Conservation (phyloP, 192 early-diverging fungal genomes). For the Coemansia sp. region DNA sequence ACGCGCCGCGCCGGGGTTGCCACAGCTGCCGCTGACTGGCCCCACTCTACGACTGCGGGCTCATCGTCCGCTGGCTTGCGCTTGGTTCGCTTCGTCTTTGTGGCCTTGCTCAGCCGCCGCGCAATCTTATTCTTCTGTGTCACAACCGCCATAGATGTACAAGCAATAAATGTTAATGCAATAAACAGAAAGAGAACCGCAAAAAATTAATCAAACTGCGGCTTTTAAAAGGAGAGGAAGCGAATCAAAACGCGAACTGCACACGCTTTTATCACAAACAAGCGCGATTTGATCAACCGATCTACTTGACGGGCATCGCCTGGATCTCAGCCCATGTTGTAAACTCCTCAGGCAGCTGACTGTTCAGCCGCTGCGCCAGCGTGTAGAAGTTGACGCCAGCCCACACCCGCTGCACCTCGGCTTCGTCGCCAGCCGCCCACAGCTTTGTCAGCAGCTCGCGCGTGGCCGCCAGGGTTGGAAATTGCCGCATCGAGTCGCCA, state of each 20-base stretch:
- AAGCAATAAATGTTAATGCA: not conserved
- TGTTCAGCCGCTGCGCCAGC: slow-evolving; percentile 33
- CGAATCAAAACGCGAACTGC: not conserved
- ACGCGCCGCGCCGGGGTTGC: slow-evolving; percentile 43
- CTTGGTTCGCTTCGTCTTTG: slow-evolving; percentile 13
- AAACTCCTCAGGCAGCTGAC: slow-evolving; percentile 27
- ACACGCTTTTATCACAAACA: too few relatives aligned
- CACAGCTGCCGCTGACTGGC: slow-evolving; percentile 3
- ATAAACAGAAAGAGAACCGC: slow-evolving; percentile 3
- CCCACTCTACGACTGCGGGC: slow-evolving; percentile 32
- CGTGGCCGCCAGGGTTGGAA: slow-evolving; percentile 17
- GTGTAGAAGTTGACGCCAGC: slow-evolving; percentile 23
- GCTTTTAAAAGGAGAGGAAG: not conserved
- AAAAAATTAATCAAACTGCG: slow-evolving; percentile 1
- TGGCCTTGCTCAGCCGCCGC: slow-evolving; percentile 28
- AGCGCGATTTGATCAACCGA: too few relatives aligned
- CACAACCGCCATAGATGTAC: not conserved
- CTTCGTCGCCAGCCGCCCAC: slow-evolving; percentile 15
- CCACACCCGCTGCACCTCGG: slow-evolving; percentile 17
- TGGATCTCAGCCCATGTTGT: slow-evolving; percentile 27
- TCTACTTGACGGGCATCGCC: too few relatives aligned
- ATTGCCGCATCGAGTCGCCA: slow-evolving; percentile 42
- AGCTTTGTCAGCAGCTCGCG: slow-evolving; percentile 31
- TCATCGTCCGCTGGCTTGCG: slow-evolving; percentile 11
- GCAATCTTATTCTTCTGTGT: slow-evolving; percentile 28